Percentiles rank a stretch among this genome's conserved stretches.
phyloP scores from a whole-genome alignment of 1,284 basidiomycete genomes.

The Trichosporon ovoides region DNA sequence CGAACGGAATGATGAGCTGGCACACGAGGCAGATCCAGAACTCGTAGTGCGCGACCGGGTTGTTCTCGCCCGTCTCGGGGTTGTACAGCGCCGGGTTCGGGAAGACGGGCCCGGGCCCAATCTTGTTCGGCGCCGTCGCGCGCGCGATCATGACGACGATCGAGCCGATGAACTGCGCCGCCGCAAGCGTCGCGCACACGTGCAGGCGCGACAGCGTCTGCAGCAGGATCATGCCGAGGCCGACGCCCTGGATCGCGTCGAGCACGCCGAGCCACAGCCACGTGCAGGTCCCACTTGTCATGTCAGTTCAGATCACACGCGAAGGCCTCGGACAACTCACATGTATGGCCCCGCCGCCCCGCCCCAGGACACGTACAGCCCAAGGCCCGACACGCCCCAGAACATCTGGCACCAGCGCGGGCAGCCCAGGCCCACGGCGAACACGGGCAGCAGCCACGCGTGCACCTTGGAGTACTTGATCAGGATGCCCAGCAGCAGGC shows the following conservation, averaged over 20 bases:
- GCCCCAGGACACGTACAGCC: slow-evolving; percentile 83
- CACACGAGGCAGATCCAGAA: slow-evolving; percentile 77
- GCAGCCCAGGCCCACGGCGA: slow-evolving; percentile 84
- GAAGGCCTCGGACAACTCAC: slow-evolving; percentile 16
- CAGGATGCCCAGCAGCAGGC: slow-evolving; percentile 62
- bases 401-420: slow-evolving; percentile 81
- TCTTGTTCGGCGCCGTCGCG: slow-evolving; percentile 47
- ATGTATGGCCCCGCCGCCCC: slow-evolving; percentile 76
- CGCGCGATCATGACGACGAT: slow-evolving; percentile 48
- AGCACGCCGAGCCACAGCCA: slow-evolving; percentile 93
- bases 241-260: slow-evolving; percentile 86
- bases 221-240: slow-evolving; percentile 85
- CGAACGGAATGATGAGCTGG: slow-evolving; percentile 69
- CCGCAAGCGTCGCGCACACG: slow-evolving; percentile 82
- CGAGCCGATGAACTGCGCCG: slow-evolving; percentile 60
- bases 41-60: slow-evolving; percentile 50
- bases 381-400: slow-evolving; percentile 50
- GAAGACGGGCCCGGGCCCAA: slow-evolving; percentile 82
- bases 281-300: slow-evolving; percentile 60
- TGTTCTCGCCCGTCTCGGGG: slow-evolving; percentile 54
- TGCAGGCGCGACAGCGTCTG: slow-evolving; percentile 87
- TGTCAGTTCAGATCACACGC: slow-evolving; percentile 8
- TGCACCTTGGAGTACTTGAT: slow-evolving; percentile 85
- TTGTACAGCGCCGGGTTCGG: slow-evolving; percentile 87
- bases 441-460: slow-evolving; percentile 87